A percentile compares a stretch with the other conserved stretches of the same genome.
These are phyloP conservation scores for Aleurites moluccanus DNA, from an alignment of 441 rosid species.

Conservation along the genomic window DNA sequence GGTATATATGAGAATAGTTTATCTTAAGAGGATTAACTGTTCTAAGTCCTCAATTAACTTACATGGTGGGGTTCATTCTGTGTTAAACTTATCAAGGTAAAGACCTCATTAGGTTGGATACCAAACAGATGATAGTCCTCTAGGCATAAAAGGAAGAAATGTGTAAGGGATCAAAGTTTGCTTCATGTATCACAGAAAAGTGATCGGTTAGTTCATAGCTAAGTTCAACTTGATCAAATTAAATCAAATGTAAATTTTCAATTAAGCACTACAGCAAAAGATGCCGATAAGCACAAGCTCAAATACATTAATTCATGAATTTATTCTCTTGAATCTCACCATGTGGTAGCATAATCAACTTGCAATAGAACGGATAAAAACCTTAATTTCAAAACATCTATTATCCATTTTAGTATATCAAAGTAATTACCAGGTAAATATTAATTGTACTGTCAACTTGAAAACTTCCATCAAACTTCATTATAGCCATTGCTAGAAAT, in stretches of 20 bases:
- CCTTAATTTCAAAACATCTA: not conserved
- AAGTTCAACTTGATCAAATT: not conserved
- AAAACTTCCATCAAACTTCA: not conserved
- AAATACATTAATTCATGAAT: not conserved
- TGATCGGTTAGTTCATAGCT: not conserved
- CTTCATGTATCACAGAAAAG: not conserved
- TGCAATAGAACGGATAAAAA: not conserved
- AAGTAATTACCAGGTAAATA: not conserved
- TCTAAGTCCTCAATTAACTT: slow-evolving; percentile 31
- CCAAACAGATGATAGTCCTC: not conserved
- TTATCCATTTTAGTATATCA: not conserved
- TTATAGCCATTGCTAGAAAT: not conserved
- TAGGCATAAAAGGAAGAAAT: not conserved
- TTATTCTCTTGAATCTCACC: not conserved
- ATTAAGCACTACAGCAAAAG: not conserved
- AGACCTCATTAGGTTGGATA: not conserved
- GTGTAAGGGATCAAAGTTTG: not conserved
- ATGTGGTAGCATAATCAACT: not conserved
- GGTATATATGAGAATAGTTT: slow-evolving; percentile 67
- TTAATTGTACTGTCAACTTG: not conserved
- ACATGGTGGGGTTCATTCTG: not conserved
- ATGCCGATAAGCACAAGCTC: not conserved
- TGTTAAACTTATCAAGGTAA: not conserved
- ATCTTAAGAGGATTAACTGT: slow-evolving; percentile 41
- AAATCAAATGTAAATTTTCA: not conserved